Percentiles rank a stretch among this genome's conserved stretches.
These are phyloP conservation scores for Whalleya microplaca DNA, from an alignment of 2,329 filamentous ascomycete genomes.

Conservation along the genomic window DNA sequence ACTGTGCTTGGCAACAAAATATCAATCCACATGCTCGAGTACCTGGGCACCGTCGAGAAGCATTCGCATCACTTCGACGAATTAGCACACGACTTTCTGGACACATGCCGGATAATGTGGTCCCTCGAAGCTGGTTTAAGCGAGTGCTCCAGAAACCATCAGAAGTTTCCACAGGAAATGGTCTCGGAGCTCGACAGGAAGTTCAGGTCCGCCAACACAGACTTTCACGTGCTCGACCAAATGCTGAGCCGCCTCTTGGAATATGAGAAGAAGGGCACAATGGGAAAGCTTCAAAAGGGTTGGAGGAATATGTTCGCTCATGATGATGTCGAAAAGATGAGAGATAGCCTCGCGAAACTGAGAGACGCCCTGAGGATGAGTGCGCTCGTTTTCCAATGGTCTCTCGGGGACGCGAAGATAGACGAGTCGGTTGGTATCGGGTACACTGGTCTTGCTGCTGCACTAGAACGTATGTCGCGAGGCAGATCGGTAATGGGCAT, in stretches of 20 bases:
- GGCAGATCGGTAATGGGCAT: conserved; percentile 32
- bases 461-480: conserved; percentile 57
- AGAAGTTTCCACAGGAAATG: conserved; percentile 62
- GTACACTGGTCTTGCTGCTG: conserved; percentile 68
- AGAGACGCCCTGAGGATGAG: conserved; percentile 67
- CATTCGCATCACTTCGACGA: conserved; percentile 59
- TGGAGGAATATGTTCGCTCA: conserved; percentile 68
- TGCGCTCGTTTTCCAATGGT: conserved; percentile 68
- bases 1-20: conserved; percentile 66
- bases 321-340: conserved; percentile 64
- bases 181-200: conserved; percentile 66
- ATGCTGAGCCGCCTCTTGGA: conserved; percentile 65
- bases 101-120: conserved; percentile 68
- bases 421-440: conserved; percentile 67
- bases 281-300: conserved; percentile 63
- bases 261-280: conserved; percentile 63
- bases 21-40: conserved; percentile 67
- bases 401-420: conserved; percentile 59
- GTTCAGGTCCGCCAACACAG: conserved; percentile 62
- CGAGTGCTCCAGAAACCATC: conserved; percentile 54
- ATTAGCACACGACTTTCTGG: conserved; percentile 68
- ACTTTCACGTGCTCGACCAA: conserved; percentile 67
- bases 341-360: conserved; percentile 58
- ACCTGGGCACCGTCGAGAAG: conserved; percentile 59
- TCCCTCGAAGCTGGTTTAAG: conserved; percentile 68